A percentile compares a stretch with the other conserved stretches of the same genome.
phyloP scores from a whole-genome alignment of 2,329 filamentous ascomycete species.

The Fusarium ramigenum region DNA sequence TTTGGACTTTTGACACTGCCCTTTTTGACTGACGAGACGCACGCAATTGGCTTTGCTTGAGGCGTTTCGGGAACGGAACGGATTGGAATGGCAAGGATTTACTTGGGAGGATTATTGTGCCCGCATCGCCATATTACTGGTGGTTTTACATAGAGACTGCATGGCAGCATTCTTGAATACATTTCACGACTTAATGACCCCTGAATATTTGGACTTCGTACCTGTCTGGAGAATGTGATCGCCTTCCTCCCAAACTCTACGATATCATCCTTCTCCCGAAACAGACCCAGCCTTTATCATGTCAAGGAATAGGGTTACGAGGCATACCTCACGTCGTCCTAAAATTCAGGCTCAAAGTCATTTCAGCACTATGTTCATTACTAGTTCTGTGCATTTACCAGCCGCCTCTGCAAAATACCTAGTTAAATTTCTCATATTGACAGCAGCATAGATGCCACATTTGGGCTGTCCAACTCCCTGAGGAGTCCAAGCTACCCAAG shows the following conservation, averaged over 20 bases:
- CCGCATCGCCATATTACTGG: background rate
- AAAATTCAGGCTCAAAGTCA: background rate
- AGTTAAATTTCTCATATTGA: conserved; percentile 21
- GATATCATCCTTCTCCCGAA: background rate
- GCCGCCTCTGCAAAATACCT: conserved; percentile 35
- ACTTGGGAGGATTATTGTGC: conserved; percentile 8
- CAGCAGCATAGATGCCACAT: conserved; percentile 25
- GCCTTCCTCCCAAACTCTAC: background rate
- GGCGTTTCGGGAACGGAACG: conserved; percentile 37
- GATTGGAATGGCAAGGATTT: background rate
- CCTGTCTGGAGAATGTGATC: conserved; percentile 19
- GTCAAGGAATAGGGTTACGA: background rate
- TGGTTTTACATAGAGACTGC: conserved; percentile 13
- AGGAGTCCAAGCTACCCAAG: conserved; percentile 8
- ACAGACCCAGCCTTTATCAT: background rate
- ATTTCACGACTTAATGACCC: conserved; percentile 33
- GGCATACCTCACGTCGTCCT: background rate
- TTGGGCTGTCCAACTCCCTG: conserved; percentile 7
- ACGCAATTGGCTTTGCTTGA: conserved; percentile 17
- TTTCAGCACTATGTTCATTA: conserved; percentile 45
- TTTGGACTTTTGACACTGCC: background rate
- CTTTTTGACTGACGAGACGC: conserved; percentile 2
- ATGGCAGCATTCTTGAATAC: conserved; percentile 28
- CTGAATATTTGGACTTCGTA: background rate
- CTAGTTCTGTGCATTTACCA: conserved; percentile 43